phyloP scores from a whole-genome alignment of 768 basidiomycete species.

The Serendipita sp. region DNA sequence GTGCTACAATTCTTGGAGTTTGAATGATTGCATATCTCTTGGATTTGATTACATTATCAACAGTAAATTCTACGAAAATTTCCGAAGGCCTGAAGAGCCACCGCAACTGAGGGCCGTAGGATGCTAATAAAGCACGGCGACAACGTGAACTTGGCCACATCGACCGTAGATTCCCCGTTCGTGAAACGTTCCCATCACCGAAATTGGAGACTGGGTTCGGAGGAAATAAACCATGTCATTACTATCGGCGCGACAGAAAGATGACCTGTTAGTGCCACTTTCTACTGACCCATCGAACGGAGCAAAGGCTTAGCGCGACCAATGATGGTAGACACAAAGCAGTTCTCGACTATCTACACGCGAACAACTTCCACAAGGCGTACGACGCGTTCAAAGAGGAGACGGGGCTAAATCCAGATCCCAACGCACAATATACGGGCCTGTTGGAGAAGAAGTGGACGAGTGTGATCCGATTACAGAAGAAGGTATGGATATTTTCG shows the following conservation, averaged over 20 bases:
- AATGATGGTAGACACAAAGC: background rate
- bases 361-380: slow-evolving; percentile 3
- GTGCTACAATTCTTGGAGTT: no score
- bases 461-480: slow-evolving; percentile 85
- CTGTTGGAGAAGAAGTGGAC: slow-evolving; percentile 98
- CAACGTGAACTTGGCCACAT: background rate
- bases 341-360: background rate
- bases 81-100: no score
- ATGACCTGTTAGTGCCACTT: slow-evolving; percentile 1
- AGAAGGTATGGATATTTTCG: slow-evolving; percentile 49
- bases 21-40: background rate
- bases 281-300: background rate
- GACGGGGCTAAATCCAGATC: slow-evolving; percentile 61
- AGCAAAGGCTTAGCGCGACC: background rate
- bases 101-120: no score
- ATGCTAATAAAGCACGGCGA: no score
- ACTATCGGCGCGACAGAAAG: background rate
- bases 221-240: slow-evolving; percentile 1
- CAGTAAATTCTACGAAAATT: no score
- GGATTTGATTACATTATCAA: no score
- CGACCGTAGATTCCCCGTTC: background rate
- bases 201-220: background rate
- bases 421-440: slow-evolving; percentile 73
- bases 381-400: slow-evolving; percentile 5
- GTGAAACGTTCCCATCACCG: background rate